These are phyloP conservation scores for Sclerotinia minor DNA, from an alignment of 2,329 filamentous ascomycete genomes.

Conservation along the genomic window DNA sequence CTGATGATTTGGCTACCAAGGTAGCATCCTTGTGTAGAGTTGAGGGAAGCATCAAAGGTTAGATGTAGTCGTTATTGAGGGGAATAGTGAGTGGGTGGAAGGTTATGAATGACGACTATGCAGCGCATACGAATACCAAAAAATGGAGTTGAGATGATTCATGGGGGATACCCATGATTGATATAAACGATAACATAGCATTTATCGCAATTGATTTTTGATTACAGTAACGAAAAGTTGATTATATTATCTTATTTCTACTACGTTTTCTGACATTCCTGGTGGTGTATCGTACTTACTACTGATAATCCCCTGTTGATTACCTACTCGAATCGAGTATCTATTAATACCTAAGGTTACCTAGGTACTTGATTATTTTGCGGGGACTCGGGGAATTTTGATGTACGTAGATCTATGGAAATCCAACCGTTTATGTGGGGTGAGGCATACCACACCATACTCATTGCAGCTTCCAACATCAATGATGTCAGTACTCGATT, in stretches of 20 bases:
- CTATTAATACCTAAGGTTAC: too few relatives aligned
- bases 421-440: not conserved
- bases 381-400: too few relatives aligned
- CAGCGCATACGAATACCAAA: slow-evolving; percentile 20
- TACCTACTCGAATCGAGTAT: not conserved
- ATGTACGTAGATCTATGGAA: too few relatives aligned
- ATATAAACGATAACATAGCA: slow-evolving; percentile 16
- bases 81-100: not conserved
- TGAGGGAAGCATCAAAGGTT: slow-evolving; percentile 28
- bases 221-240: not conserved
- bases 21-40: slow-evolving; percentile 52
- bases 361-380: too few relatives aligned
- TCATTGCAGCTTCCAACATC: not conserved
- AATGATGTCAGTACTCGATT: slow-evolving; percentile 15
- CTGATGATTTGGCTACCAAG: slow-evolving; percentile 84
- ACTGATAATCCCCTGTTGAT: not conserved
- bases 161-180: slow-evolving; percentile 21
- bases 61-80: not conserved
- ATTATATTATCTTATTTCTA: not conserved
- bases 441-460: not conserved
- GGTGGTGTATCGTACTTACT: too few relatives aligned
- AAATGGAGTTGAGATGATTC: slow-evolving; percentile 22
- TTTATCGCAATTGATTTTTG: slow-evolving; percentile 8
- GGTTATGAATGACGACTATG: slow-evolving; percentile 19
- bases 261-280: too few relatives aligned